Evolutionary conservation across 2,329 filamentous ascomycete species (phyloP).

Genomic region (Botrytis elliptica): DNA sequence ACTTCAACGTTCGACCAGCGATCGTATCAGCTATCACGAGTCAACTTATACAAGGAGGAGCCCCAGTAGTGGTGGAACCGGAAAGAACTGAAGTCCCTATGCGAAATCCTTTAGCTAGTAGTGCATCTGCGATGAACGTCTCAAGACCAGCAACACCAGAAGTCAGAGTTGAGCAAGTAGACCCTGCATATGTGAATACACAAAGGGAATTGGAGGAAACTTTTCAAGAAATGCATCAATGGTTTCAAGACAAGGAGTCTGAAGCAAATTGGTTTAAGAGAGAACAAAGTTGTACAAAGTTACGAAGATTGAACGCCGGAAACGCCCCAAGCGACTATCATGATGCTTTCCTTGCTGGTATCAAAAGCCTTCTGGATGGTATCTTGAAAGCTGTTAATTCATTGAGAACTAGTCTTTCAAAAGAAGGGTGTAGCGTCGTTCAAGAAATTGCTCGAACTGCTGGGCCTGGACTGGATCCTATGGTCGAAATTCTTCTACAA

Average conservation of each 20-base stretch:
- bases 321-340: slow-evolving; percentile 79
- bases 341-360: slow-evolving; percentile 64
- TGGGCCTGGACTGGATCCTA: slow-evolving; percentile 76
- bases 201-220: slow-evolving; percentile 85
- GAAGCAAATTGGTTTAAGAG: slow-evolving; percentile 89
- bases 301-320: slow-evolving; percentile 77
- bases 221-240: slow-evolving; percentile 74
- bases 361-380: slow-evolving; percentile 77
- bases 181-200: slow-evolving; percentile 81
- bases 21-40: slow-evolving; percentile 81
- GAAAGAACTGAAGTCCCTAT: slow-evolving; percentile 42
- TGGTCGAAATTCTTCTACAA: slow-evolving; percentile 88
- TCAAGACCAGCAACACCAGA: slow-evolving; percentile 62
- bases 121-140: slow-evolving; percentile 47
- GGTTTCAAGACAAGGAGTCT: slow-evolving; percentile 84
- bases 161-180: slow-evolving; percentile 64
- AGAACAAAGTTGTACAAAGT: slow-evolving; percentile 74
- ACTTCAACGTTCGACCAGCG: slow-evolving; percentile 79
- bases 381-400: slow-evolving; percentile 84
- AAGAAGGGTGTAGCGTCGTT: slow-evolving; percentile 78
- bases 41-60: slow-evolving; percentile 59
- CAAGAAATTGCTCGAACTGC: slow-evolving; percentile 79
- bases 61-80: slow-evolving; percentile 35
- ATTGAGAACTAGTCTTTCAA: slow-evolving; percentile 83
- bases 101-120: slow-evolving; percentile 50